Percentiles rank a stretch among this genome's conserved stretches.
Evolutionary conservation across 331 rosid species (phyloP).

Genomic region (Erythrophleum ivorense): DNA sequence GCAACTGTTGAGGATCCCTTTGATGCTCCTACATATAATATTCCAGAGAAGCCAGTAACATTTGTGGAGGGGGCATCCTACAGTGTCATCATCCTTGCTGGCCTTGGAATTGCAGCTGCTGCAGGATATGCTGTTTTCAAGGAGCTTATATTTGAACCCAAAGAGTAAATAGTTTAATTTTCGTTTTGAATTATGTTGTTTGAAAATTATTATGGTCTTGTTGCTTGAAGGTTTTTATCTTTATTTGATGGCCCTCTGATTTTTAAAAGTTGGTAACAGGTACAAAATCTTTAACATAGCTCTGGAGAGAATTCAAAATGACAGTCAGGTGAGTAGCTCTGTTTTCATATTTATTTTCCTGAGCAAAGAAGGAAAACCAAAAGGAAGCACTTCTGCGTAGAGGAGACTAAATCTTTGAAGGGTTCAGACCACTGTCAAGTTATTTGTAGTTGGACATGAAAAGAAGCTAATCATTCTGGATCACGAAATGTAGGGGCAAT

Average conservation of each 20-base stretch:
- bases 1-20: constrained; percentile 86
- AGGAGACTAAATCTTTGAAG: constrained; percentile 26
- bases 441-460: constrained; percentile 24
- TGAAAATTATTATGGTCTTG: background rate
- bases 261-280: constrained; percentile 51
- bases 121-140: constrained; percentile 96
- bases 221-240: constrained; percentile 22
- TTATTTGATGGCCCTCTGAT: constrained; percentile 30
- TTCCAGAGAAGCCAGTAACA: constrained; percentile 96
- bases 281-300: constrained; percentile 84
- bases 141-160: constrained; percentile 93
- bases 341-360: constrained; percentile 2
- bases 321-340: constrained; percentile 70
- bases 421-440: constrained; percentile 15
- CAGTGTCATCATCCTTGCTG: constrained; percentile 79
- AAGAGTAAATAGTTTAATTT: constrained; percentile 68
- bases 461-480: constrained; percentile 28
- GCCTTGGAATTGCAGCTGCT: constrained; percentile 88
- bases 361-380: background rate
- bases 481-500: constrained; percentile 19
- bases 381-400: constrained; percentile 3
- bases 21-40: constrained; percentile 83
- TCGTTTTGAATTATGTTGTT: constrained; percentile 12
- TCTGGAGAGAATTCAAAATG: constrained; percentile 92
- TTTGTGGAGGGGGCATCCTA: constrained; percentile 96